Evolutionary conservation across 2,329 filamentous ascomycete genomes (phyloP), one percentile per base, ranked within the genome.

Genomic region (Xylaria sp.): DNA sequence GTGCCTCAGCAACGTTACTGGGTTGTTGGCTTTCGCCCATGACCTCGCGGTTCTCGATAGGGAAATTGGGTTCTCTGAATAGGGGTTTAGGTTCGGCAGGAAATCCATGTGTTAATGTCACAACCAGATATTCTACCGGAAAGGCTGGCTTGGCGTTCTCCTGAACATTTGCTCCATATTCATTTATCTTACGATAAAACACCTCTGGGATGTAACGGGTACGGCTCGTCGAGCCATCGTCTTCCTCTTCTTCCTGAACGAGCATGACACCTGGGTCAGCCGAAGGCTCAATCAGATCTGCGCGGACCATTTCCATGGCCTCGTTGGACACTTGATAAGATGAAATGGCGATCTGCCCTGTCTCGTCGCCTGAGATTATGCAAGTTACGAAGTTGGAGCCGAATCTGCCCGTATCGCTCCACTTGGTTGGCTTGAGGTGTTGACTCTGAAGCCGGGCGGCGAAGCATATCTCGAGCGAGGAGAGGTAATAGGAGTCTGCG

Each of bases 311-410:
- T 77, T 99, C 95, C 4, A 97, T 93, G 0, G 94, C 93, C 15
- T 95, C 91, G 70, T 97, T 97, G 0, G 94, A 97, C 66, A 92
- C 94, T 77, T 99, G 95, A 73, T 98, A 99, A 0, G 94, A 89
- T 3, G 92, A 92, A 65, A 99, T 92, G 17, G 89, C 85, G 69
- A 99, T 98, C 66, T 93, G 89, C 58, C 94, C 92, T 51, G 92
- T 83, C 67, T 95, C 92, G 71, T 98, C 94, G 49, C 94, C 94
- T n/a, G 92, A 94, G 64, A 99, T 85, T 45, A 99, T 88, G 76
- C 95, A 99, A 0, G 95, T 98, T 50, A 99, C 94, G 75, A 98
- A 98, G 74, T 96, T 95, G 51, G 94, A 98, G 17, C 95, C 95
- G 73, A 97, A 99, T 58, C 86, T 86, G 47, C 94, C 95, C 2